Evolutionary conservation across 2,329 filamentous ascomycete genomes (phyloP).

Genomic region (Fusarium chaquense): DNA sequence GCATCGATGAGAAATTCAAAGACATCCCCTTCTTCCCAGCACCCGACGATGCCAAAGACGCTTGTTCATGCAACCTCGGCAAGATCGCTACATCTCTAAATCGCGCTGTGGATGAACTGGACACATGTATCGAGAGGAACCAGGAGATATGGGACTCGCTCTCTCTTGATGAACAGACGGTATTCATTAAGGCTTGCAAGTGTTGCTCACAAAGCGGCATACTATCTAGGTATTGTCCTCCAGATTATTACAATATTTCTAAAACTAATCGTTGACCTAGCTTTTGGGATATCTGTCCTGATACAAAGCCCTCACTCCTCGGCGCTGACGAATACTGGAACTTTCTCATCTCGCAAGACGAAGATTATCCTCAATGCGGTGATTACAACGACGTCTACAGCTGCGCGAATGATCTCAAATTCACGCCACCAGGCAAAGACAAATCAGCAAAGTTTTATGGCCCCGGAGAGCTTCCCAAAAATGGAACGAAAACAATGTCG

Average conservation of each 20-base stretch:
- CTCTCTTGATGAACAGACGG: not conserved
- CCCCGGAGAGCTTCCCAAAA: not conserved
- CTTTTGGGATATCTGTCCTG: not conserved
- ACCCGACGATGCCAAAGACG: not conserved
- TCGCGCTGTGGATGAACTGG: not conserved
- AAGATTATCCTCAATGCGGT: not conserved
- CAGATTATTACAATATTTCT: too few relatives aligned
- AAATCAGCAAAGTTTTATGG: not conserved
- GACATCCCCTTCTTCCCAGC: not conserved
- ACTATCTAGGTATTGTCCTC: not conserved
- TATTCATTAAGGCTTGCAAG: not conserved
- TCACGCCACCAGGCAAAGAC: not conserved
- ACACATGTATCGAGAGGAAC: not conserved
- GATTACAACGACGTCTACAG: not conserved
- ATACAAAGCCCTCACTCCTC: not conserved
- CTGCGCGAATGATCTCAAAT: not conserved
- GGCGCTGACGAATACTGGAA: not conserved
- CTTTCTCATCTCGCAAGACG: not conserved
- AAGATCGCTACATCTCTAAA: not conserved
- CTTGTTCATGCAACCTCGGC: not conserved
- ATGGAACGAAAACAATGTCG: not conserved
- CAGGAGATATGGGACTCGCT: not conserved
- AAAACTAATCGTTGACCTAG: not conserved
- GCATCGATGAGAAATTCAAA: not conserved
- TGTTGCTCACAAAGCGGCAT: not conserved